Conservation (phyloP, 805 yeast genomes). For the Cyberlindnera americana region DNA sequence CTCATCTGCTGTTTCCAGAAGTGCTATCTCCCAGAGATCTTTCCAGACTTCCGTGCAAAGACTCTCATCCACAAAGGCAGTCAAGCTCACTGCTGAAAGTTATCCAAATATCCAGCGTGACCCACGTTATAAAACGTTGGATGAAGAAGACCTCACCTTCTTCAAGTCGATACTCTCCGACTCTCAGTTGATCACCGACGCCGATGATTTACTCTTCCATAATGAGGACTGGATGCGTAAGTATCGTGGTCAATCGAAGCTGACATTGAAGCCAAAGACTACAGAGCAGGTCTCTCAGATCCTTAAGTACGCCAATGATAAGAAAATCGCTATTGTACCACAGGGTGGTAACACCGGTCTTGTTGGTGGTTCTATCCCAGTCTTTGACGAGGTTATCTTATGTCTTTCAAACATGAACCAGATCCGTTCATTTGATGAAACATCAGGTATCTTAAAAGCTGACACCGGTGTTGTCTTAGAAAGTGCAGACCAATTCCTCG, state of each 20-base stretch:
- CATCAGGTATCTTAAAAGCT: constrained; percentile 79
- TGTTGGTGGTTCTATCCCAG: constrained; percentile 92
- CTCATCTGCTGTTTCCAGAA: neutral
- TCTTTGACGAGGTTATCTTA: constrained; percentile 83
- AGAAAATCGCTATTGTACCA: constrained; percentile 81
- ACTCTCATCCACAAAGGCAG: constrained; percentile 25
- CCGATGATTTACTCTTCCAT: constrained; percentile 62
- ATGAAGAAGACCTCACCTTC: constrained; percentile 50
- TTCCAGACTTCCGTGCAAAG: constrained; percentile 6
- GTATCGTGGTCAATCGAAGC: constrained; percentile 79
- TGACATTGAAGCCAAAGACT: constrained; percentile 80
- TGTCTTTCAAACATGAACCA: constrained; percentile 69
- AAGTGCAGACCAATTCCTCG: constrained; percentile 71
- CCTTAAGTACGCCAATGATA: constrained; percentile 73
- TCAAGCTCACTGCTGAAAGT: constrained; percentile 60
- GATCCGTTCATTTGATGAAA: constrained; percentile 75
- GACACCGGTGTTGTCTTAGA: constrained; percentile 92
- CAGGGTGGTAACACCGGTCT: constrained; percentile 97
- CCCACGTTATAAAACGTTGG: constrained; percentile 47
- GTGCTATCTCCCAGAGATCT: neutral
- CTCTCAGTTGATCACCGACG: constrained; percentile 46
- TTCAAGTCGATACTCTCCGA: constrained; percentile 59
- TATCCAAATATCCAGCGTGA: constrained; percentile 59
- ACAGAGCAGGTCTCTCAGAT: constrained; percentile 75
- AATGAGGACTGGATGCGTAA: constrained; percentile 96